phyloP scores from a whole-genome alignment of 2,329 filamentous ascomycete genomes.

The Diaporthe helianthi region DNA sequence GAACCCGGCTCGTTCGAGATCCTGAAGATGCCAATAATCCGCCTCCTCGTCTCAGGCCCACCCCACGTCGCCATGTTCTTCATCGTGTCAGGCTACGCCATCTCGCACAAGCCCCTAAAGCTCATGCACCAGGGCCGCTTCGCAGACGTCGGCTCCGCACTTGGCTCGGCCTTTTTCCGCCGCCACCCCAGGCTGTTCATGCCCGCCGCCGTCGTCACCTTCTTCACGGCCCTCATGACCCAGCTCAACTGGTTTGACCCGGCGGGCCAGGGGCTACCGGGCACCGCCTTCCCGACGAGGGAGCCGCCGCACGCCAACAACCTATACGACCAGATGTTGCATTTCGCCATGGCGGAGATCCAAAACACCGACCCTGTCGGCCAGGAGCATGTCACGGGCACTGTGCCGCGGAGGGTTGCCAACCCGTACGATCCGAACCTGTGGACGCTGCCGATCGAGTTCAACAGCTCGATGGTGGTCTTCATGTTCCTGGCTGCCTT shows the following conservation, averaged over 20 bases:
- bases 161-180: conserved; percentile 41
- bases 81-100: conserved; percentile 50
- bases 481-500: conserved; percentile 45
- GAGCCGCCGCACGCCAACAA: conserved; percentile 34
- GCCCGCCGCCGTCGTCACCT: conserved; percentile 37
- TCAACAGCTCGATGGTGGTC: conserved; percentile 45
- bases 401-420: neutral
- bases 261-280: conserved; percentile 35
- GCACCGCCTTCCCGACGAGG: conserved; percentile 36
- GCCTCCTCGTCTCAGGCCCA: conserved; percentile 41
- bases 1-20: conserved; percentile 25
- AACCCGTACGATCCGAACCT: conserved; percentile 44
- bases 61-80: conserved; percentile 47
- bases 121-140: conserved; percentile 38
- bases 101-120: conserved; percentile 47
- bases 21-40: conserved; percentile 43
- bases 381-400: conserved; percentile 22
- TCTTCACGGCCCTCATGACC: conserved; percentile 30
- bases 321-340: conserved; percentile 36
- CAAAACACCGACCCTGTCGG: conserved; percentile 36
- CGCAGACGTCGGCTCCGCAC: conserved; percentile 36
- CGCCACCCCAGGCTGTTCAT: conserved; percentile 41
- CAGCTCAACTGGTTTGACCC: conserved; percentile 36
- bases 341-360: conserved; percentile 34
- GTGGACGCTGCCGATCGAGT: conserved; percentile 49